Base-by-base conservation (phyloP, 805 yeast species). In the Kuraishia molischiana region DNA sequence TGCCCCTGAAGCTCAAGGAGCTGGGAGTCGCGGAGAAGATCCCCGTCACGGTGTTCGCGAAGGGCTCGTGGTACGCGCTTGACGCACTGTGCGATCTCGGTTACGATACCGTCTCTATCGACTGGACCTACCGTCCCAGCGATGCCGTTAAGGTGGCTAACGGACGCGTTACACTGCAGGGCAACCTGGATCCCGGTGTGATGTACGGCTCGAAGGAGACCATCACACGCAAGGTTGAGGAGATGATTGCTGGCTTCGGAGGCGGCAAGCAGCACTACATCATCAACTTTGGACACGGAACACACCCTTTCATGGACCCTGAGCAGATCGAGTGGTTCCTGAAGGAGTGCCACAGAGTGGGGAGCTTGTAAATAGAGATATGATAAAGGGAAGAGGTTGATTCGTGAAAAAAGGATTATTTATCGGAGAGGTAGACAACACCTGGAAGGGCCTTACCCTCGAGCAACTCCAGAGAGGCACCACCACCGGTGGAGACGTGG, bases 401-500 rank as follows among this genome's bases (percentile, higher is more conserved):
- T n/a, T n/a, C n/a, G n/a, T n/a, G n/a, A n/a, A n/a, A n/a, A n/a
- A n/a, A n/a, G n/a, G n/a, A 9, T 14, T 63, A 58, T 63, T 85
- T 87, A 67, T 75, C 79, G 50, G 95, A 79, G 55, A 89, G 79
- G 68, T 89, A 94, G 58, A 73, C 79, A 53, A 92, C 97, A 79
- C 98, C 98, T 56, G 98, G 98, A 57, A 92, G 77, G 54, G 74
- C 92, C 79, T 92, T 92, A 72, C 98, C 98, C 75, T 92, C 98
- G 62, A 92, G 79, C 62, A 92, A 81, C 72, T 92, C 98, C 63
- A 92, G 78, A 47, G 97, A 90, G 52, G 98, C 98, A 77, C 98
- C 98, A 72, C 98, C 98, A 72, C 98, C 98, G 47, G 98, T 92
- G 52, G 97, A 90, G 51, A 92, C 96, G 68, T 92, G 98, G 38